Percentiles rank a stretch among this genome's conserved stretches.
Conservation (phyloP, 208 protist genomes). For the Leishmania arabica region DNA sequence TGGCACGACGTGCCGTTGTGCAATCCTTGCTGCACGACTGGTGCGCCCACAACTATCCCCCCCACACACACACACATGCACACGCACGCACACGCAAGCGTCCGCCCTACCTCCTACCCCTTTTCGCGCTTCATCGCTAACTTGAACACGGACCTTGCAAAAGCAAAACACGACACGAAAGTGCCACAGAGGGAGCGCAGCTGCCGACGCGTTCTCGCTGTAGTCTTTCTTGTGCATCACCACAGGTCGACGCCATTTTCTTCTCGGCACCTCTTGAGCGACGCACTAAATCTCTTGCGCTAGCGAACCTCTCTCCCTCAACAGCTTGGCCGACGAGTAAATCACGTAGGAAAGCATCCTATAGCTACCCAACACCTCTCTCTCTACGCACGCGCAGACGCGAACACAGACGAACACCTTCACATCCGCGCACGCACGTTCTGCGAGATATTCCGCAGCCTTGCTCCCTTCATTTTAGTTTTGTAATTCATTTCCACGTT, state of each 20-base stretch:
- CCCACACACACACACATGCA: not conserved
- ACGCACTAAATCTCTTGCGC: not conserved
- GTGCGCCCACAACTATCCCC: not conserved
- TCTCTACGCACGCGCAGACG: not conserved
- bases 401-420: not conserved
- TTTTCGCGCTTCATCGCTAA: not conserved
- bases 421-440: not conserved
- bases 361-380: not conserved
- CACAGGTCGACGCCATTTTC: not conserved
- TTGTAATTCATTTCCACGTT: not conserved
- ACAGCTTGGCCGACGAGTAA: not conserved
- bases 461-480: constrained; percentile 15
- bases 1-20: not conserved
- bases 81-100: constrained; percentile 1
- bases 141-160: not conserved
- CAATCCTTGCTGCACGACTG: not conserved
- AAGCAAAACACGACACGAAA: not conserved
- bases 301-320: not conserved
- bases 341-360: not conserved
- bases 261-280: not conserved
- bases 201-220: not conserved
- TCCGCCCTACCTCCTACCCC: not conserved
- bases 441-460: constrained; percentile 1
- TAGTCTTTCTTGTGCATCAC: not conserved
- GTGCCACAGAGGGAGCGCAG: not conserved